Conservation (phyloP, 352 stramenopile species). For the Globisporangium viniferum region DNA sequence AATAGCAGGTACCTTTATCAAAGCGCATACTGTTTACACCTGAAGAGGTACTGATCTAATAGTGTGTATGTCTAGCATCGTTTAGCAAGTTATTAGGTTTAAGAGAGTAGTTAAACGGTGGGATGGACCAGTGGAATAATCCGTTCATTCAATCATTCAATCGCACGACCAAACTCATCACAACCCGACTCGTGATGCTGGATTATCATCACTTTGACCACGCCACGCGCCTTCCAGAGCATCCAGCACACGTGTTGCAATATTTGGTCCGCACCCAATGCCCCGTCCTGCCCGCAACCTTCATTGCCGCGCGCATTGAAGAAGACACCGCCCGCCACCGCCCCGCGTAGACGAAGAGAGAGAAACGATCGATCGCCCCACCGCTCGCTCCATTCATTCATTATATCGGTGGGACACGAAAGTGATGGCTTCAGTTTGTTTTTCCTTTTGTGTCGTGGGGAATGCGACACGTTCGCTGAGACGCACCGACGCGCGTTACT, state of each 20-base stretch:
- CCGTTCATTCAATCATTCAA: background rate
- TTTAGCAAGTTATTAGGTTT: background rate
- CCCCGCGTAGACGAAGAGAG: background rate
- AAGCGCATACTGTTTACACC: background rate
- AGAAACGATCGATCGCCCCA: background rate
- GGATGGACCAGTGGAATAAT: background rate
- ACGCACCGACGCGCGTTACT: background rate
- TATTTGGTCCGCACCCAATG: background rate
- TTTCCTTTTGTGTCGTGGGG: background rate
- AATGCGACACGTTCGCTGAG: background rate
- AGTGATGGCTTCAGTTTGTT: slow-evolving; percentile 2
- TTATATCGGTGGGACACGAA: slow-evolving; percentile 4
- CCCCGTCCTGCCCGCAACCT: too few relatives aligned
- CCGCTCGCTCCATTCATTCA: background rate
- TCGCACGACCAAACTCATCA: background rate
- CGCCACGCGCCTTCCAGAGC: background rate
- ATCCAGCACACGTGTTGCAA: background rate
- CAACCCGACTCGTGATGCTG: background rate
- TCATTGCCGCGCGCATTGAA: background rate
- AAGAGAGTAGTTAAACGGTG: background rate
- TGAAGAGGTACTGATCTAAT: background rate
- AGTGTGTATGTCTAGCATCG: background rate
- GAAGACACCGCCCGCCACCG: background rate
- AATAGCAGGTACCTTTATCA: background rate
- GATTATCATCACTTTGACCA: background rate